These are phyloP conservation scores for Candida insectorum DNA, from an alignment of 805 yeast species.

Conservation along the genomic window DNA sequence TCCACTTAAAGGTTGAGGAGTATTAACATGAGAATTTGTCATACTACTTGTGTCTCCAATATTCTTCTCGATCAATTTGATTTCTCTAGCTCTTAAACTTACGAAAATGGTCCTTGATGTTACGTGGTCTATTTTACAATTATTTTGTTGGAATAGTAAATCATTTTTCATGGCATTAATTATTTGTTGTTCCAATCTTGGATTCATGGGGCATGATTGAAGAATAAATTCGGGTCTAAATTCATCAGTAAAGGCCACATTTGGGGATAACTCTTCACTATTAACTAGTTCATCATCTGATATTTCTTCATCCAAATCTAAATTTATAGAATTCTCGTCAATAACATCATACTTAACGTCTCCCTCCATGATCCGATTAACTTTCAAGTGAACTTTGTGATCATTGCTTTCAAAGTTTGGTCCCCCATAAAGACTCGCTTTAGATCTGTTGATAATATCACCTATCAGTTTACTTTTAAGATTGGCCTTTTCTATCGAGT, in stretches of 20 bases:
- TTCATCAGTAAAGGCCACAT: constrained; percentile 45
- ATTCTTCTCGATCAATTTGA: constrained; percentile 41
- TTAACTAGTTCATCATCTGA: constrained; percentile 6
- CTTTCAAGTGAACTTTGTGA: constrained; percentile 20
- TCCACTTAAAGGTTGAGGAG: constrained; percentile 4
- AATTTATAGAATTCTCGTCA: constrained; percentile 5
- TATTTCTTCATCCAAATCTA: constrained; percentile 2
- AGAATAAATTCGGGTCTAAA: constrained; percentile 50
- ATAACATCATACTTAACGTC: constrained; percentile 1
- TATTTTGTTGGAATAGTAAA: constrained; percentile 39
- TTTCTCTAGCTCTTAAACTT: constrained; percentile 43
- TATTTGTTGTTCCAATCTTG: constrained; percentile 49
- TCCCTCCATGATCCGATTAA: constrained; percentile 22
- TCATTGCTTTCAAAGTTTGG: constrained; percentile 14
- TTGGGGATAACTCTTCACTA: constrained; percentile 24
- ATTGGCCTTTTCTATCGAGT: not conserved
- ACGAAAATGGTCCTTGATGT: constrained; percentile 37
- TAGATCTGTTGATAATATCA: constrained; percentile 17
- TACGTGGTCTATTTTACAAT: constrained; percentile 27
- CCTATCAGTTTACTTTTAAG: constrained; percentile 5
- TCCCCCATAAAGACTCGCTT: constrained; percentile 22
- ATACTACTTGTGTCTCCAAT: constrained; percentile 15
- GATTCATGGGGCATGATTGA: constrained; percentile 53
- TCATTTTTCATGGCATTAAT: constrained; percentile 52
- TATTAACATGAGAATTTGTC: not conserved